These are phyloP conservation scores for Neoscytalidium dimidiatum DNA, from an alignment of 2,329 filamentous ascomycete genomes.

Conservation along the genomic window DNA sequence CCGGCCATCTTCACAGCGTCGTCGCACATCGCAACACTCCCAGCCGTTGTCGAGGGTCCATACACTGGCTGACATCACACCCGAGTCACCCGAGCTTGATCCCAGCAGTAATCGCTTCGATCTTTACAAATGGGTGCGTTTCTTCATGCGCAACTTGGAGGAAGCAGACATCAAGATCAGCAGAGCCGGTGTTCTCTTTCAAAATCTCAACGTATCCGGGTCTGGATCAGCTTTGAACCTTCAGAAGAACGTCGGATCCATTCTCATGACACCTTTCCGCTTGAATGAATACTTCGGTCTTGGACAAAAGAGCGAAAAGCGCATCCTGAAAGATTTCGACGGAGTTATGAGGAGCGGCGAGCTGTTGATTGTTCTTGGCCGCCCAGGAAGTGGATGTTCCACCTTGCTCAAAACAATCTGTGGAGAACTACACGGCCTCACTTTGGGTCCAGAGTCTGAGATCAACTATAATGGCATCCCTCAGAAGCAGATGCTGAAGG, in stretches of 20 bases:
- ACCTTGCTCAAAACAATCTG: constrained; percentile 65
- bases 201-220: constrained; percentile 66
- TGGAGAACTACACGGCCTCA: constrained; percentile 61
- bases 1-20: not conserved
- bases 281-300: constrained; percentile 56
- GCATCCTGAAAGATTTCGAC: constrained; percentile 56
- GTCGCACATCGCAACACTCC: not conserved
- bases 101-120: constrained; percentile 55
- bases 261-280: constrained; percentile 60
- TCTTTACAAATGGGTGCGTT: constrained; percentile 54
- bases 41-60: constrained; percentile 10
- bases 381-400: constrained; percentile 61
- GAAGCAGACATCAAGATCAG: constrained; percentile 57
- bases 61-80: constrained; percentile 31
- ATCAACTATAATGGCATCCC: constrained; percentile 60
- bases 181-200: constrained; percentile 63
- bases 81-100: constrained; percentile 50
- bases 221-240: constrained; percentile 68
- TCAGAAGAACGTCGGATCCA: constrained; percentile 66
- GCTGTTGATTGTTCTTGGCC: constrained; percentile 49
- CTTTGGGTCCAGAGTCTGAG: constrained; percentile 51
- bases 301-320: constrained; percentile 49
- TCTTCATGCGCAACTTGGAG: constrained; percentile 53
- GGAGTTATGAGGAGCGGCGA: constrained; percentile 55
- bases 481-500: constrained; percentile 45